These are phyloP conservation scores for Tricholoma terreum DNA, from an alignment of 768 basidiomycete genomes.

Conservation along the genomic window DNA sequence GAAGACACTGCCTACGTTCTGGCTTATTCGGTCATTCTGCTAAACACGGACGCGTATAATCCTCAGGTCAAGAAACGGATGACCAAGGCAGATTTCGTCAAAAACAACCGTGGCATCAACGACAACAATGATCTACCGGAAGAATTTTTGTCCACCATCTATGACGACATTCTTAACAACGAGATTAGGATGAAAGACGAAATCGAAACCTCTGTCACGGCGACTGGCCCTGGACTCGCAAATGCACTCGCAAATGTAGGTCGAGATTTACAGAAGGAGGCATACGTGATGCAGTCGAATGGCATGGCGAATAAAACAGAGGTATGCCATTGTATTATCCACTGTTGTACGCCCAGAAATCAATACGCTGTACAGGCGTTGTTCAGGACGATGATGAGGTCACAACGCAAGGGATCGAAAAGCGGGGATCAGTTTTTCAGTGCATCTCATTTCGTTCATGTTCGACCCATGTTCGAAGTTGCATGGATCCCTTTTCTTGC, in stretches of 20 bases:
- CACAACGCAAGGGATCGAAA: slow-evolving; percentile 83
- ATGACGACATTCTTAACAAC: slow-evolving; percentile 85
- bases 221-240: slow-evolving; percentile 69
- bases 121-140: slow-evolving; percentile 87
- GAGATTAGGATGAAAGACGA: slow-evolving; percentile 99
- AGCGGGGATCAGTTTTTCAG: slow-evolving; percentile 89
- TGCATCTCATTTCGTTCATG: slow-evolving; percentile 94
- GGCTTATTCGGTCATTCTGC: slow-evolving; percentile 91
- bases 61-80: slow-evolving; percentile 93
- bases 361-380: slow-evolving; percentile 54
- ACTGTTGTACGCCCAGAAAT: slow-evolving; percentile 11
- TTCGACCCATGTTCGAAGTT: slow-evolving; percentile 98
- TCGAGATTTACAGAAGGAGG: slow-evolving; percentile 91
- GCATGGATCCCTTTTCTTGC: slow-evolving; percentile 99
- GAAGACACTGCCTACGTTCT: slow-evolving; percentile 91
- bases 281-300: slow-evolving; percentile 91
- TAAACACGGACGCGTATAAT: slow-evolving; percentile 97
- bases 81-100: slow-evolving; percentile 87
- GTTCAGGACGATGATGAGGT: slow-evolving; percentile 88
- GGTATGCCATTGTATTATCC: slow-evolving; percentile 37
- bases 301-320: slow-evolving; percentile 98
- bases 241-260: slow-evolving; percentile 86
- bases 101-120: slow-evolving; percentile 97
- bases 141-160: slow-evolving; percentile 74
- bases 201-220: slow-evolving; percentile 56